Evolutionary conservation across 306 rosid genomes (phyloP).

Genomic region (Delonix regia): DNA sequence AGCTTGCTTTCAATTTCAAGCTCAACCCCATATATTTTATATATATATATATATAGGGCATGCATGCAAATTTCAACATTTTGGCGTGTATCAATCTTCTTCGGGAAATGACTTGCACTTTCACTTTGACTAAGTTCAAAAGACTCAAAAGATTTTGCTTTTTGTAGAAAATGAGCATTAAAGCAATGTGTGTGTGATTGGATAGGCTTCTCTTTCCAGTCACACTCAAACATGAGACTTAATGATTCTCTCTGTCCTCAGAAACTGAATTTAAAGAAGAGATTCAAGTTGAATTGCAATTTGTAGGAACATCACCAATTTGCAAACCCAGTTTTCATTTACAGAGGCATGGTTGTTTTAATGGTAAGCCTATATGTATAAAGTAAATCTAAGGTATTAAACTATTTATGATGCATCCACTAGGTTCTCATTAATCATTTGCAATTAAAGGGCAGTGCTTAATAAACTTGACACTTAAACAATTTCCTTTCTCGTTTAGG

Average conservation of each 20-base stretch:
- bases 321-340: conserved; percentile 27
- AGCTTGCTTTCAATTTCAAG: conserved; percentile 1
- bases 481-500: too few species aligned
- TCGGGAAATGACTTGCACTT: conserved; percentile 47
- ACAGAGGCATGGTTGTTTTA: conserved; percentile 8
- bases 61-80: conserved; percentile 18
- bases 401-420: background rate
- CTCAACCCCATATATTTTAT: background rate
- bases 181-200: conserved; percentile 38
- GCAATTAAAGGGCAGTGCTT: background rate
- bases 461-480: background rate
- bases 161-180: conserved; percentile 49
- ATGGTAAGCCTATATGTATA: conserved; percentile 5
- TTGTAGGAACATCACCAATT: conserved; percentile 12
- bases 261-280: conserved; percentile 8
- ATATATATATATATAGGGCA: background rate
- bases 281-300: conserved; percentile 26
- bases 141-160: conserved; percentile 34
- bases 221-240: conserved; percentile 34
- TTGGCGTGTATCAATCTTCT: conserved; percentile 36
- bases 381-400: background rate
- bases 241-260: conserved; percentile 23
- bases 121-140: conserved; percentile 45
- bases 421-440: conserved; percentile 6
- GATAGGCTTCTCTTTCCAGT: conserved; percentile 40